Evolutionary conservation across 371 early-diverging fungal genomes (phyloP).

Genomic region (Fennellomyces sp.): DNA sequence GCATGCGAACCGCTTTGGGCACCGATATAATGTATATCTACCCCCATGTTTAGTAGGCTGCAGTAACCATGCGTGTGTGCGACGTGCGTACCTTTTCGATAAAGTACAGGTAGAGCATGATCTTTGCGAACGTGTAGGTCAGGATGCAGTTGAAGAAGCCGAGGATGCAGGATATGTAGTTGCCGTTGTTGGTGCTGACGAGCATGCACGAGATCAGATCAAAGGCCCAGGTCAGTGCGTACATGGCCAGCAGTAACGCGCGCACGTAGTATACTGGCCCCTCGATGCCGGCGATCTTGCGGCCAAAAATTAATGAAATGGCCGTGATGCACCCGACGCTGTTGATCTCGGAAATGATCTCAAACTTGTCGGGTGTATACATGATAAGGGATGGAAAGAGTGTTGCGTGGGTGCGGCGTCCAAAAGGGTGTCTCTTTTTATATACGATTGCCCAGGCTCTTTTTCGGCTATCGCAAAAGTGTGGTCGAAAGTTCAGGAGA

Average conservation of each 20-base stretch:
- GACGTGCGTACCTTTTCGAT: slow-evolving; percentile 42
- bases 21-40: slow-evolving; percentile 50
- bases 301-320: slow-evolving; percentile 48
- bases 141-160: slow-evolving; percentile 38
- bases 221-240: slow-evolving; percentile 36
- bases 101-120: slow-evolving; percentile 45
- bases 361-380: slow-evolving; percentile 32
- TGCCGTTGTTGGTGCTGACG: slow-evolving; percentile 46
- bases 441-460: neutral
- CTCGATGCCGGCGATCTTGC: slow-evolving; percentile 36
- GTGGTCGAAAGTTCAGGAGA: neutral
- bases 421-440: neutral
- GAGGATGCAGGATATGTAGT: slow-evolving; percentile 33
- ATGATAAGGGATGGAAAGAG: slow-evolving; percentile 4
- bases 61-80: neutral
- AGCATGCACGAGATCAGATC: slow-evolving; percentile 33
- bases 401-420: neutral
- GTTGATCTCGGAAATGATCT: slow-evolving; percentile 32
- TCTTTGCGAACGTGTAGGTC: slow-evolving; percentile 37
- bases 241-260: slow-evolving; percentile 35
- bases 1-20: slow-evolving; percentile 39
- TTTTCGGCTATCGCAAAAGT: no score
- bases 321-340: slow-evolving; percentile 37
- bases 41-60: neutral
- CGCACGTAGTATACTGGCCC: slow-evolving; percentile 42